Base-by-base conservation (phyloP, 176 grass and related monocot species). In the Areca catechu region DNA sequence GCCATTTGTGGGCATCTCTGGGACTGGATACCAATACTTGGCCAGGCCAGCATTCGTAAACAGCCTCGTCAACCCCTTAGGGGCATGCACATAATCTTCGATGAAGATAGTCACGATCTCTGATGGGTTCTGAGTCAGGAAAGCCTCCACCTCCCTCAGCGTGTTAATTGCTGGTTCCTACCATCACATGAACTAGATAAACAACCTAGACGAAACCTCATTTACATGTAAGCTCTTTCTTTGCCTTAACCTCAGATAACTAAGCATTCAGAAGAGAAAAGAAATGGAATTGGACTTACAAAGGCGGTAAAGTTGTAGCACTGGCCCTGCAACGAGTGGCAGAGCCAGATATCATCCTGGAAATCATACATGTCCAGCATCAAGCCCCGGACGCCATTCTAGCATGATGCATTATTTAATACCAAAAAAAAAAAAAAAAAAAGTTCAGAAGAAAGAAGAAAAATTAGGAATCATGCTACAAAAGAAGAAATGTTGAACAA, bases 331-430 rank as follows among this genome's bases (percentile, higher is more conserved):
- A 91, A 66, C 6, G 92, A 97, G 69, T 97, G 92, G 58, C 92
- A 97, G 10, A 97, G 86, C 92, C 92, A 97, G 29, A 97, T 72
- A 65, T 97, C 86, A 54, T 43, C 75, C 5, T 84, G 67, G 47
- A 91, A 97, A 70, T 97, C 92, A 54, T 97, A 97, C 86, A 97
- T 97, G 64, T 97, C 86, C 51, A 97, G 77, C 86, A 97, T 97
- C 66, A 97, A 74, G 14, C 92, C 83, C 78, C 86, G 82, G 27
- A 91, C 68, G 10, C 86, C 92, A 70, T 97, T 97, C 86, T 96
- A 67, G 62, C 74, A 47, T 18, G 60, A n/a, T 20, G 47, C 5
- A 68, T 50, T 20, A 23, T 49, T 0, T 20, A 48, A 27, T 24
- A 22, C 14, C 19, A 20, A 67, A 25, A 3, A n/a, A n/a, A n/a